Evolutionary conservation across 2,329 filamentous ascomycete species (phyloP).

Genomic region (Bipolaris victoriae): DNA sequence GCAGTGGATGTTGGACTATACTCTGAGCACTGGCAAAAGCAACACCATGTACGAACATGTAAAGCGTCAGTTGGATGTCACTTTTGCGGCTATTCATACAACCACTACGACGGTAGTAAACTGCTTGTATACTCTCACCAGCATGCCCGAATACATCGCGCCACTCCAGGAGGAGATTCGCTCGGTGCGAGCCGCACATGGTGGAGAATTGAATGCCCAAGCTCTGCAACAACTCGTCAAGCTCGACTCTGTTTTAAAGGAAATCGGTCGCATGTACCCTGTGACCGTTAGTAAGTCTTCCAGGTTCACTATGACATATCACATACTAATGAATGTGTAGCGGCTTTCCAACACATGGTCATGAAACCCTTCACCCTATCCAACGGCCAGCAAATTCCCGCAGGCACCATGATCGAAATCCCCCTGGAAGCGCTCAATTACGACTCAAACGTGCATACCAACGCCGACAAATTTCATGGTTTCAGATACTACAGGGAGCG

Average conservation of each 20-base stretch:
- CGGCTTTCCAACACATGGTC: constrained; percentile 51
- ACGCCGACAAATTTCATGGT: background rate
- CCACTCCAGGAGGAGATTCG: constrained; percentile 51
- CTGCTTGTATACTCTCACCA: constrained; percentile 32
- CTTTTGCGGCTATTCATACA: constrained; percentile 25
- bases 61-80: constrained; percentile 19
- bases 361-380: constrained; percentile 57
- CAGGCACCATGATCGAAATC: constrained; percentile 1
- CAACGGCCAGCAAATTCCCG: constrained; percentile 55
- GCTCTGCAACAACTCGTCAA: constrained; percentile 34
- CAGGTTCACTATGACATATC: too few species aligned
- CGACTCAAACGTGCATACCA: background rate
- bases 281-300: constrained; percentile 23
- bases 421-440: background rate
- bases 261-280: constrained; percentile 28
- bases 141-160: constrained; percentile 46
- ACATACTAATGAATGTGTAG: constrained; percentile 8
- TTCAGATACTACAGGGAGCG: background rate
- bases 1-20: constrained; percentile 33
- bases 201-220: constrained; percentile 23
- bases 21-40: background rate
- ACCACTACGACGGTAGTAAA: constrained; percentile 30
- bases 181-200: constrained; percentile 43
- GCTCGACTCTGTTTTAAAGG: constrained; percentile 38
- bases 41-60: too few species aligned